Percentiles rank a stretch among this genome's conserved stretches.
phyloP scores from a whole-genome alignment of 2,329 filamentous ascomycete species.

The Falciphora oryzae region DNA sequence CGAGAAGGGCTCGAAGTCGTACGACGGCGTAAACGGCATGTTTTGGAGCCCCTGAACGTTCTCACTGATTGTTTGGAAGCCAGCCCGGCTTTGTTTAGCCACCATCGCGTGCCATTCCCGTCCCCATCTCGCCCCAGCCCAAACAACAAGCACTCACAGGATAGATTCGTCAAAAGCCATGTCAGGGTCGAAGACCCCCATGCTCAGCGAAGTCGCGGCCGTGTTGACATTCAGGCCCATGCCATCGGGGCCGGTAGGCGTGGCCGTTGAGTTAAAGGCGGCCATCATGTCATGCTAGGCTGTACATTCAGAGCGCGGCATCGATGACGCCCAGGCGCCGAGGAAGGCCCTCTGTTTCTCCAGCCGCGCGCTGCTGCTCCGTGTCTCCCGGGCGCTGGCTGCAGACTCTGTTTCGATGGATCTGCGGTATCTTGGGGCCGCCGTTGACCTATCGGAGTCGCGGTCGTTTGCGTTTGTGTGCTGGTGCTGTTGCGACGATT shows the following conservation, averaged over 20 bases:
- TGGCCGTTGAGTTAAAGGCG: constrained; percentile 51
- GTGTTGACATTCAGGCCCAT: constrained; percentile 43
- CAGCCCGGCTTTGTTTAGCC: background rate
- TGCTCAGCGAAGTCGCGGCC: constrained; percentile 32
- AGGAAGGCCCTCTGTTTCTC: background rate
- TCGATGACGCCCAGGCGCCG: background rate
- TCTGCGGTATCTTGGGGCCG: background rate
- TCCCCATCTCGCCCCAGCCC: background rate
- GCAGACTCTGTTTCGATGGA: background rate
- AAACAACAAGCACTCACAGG: constrained; percentile 36
- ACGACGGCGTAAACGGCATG: constrained; percentile 51
- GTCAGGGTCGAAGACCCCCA: constrained; percentile 48
- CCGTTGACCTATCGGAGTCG: background rate
- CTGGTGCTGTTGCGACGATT: background rate
- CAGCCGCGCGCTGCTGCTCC: background rate
- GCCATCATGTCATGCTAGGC: constrained; percentile 36
- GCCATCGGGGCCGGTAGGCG: constrained; percentile 36
- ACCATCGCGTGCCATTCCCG: background rate
- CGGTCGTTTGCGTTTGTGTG: background rate
- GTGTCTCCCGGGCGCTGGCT: background rate
- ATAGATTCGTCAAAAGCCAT: constrained; percentile 51
- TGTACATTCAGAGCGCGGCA: background rate
- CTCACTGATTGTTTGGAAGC: constrained; percentile 25
- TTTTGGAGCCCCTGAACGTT: constrained; percentile 37
- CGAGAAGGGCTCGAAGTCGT: constrained; percentile 56